Evolutionary conservation across 345 rosid species (phyloP).

Genomic region (Syzygium jambos): DNA sequence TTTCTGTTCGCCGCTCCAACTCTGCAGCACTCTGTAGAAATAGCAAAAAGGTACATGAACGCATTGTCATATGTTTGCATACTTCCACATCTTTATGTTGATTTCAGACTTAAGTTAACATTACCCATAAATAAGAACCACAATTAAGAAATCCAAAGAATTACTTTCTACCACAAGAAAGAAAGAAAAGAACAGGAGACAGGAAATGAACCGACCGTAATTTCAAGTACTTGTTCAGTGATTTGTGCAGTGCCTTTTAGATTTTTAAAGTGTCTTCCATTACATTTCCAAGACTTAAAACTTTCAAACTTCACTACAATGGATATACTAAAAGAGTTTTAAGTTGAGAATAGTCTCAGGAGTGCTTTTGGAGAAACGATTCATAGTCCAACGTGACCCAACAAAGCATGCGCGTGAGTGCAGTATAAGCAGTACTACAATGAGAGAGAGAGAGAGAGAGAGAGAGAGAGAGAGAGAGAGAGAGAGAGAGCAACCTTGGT

Average conservation of each 20-base stretch:
- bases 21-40: too few species aligned
- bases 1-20: too few species aligned
- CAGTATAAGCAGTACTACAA: not conserved
- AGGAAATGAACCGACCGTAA: not conserved
- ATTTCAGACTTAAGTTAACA: not conserved
- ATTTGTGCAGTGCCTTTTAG: not conserved
- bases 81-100: not conserved
- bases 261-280: not conserved
- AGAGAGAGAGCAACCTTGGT: too few species aligned
- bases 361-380: not conserved
- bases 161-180: not conserved
- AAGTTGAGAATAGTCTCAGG: not conserved
- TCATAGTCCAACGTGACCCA: not conserved
- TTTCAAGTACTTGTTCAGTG: not conserved
- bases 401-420: not conserved
- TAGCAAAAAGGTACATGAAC: too few species aligned
- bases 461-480: too few species aligned
- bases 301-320: not conserved
- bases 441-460: not conserved
- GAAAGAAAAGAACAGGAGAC: not conserved
- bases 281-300: not conserved
- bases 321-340: not conserved
- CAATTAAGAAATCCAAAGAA: not conserved
- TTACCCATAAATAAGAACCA: not conserved
- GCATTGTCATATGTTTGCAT: not conserved